Conservation (phyloP, 2,329 filamentous ascomycete genomes). For the Monosporascus sp. region DNA sequence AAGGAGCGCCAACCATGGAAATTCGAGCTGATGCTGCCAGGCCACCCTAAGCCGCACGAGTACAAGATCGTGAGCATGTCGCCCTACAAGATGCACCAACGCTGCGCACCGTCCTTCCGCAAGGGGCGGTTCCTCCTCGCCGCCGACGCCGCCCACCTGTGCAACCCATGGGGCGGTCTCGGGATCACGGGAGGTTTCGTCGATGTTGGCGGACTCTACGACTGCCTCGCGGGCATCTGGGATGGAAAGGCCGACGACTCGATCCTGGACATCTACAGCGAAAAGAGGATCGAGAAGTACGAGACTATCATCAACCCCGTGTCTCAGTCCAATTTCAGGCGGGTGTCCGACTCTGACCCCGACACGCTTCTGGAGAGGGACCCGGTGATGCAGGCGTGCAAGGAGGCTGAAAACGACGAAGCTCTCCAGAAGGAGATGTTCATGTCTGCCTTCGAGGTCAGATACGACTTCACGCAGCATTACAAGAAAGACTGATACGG, state of each 20-base stretch:
- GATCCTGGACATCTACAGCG: constrained; percentile 40
- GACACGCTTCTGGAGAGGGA: constrained; percentile 33
- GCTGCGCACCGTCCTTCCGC: constrained; percentile 52
- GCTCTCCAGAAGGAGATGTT: constrained; percentile 29
- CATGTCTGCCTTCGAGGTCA: constrained; percentile 30
- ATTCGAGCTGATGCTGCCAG: constrained; percentile 54
- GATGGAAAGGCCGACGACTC: constrained; percentile 37
- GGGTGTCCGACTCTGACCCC: constrained; percentile 37
- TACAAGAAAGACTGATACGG: constrained; percentile 24
- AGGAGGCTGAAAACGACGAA: constrained; percentile 30
- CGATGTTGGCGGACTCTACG: constrained; percentile 57
- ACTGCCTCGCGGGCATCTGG: constrained; percentile 48
- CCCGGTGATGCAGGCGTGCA: constrained; percentile 34
- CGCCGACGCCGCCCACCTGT: constrained; percentile 56
- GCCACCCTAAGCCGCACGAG: constrained; percentile 51
- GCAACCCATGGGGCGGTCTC: constrained; percentile 52
- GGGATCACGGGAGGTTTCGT: constrained; percentile 60
- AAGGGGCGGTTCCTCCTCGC: constrained; percentile 52
- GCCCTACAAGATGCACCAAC: constrained; percentile 58
- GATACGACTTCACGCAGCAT: constrained; percentile 42
- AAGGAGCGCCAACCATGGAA: constrained; percentile 47
- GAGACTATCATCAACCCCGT: constrained; percentile 38
- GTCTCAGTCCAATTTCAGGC: constrained; percentile 38
- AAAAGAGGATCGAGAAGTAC: constrained; percentile 42
- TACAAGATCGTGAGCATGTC: constrained; percentile 54